Base-by-base conservation (phyloP, 2,329 filamentous ascomycete genomes). In the Aureobasidium sp. region DNA sequence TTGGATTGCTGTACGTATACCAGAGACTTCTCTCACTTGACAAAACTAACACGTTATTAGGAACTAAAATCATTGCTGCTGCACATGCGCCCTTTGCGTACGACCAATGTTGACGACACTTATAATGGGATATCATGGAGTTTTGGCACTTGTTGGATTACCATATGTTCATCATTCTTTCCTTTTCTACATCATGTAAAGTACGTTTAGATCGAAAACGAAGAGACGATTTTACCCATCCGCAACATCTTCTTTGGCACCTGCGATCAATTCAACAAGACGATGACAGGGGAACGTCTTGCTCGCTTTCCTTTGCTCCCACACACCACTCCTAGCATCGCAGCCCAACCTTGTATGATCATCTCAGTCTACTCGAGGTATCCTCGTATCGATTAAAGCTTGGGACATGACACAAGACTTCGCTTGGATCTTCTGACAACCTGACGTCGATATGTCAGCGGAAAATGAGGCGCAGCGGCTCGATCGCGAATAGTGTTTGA, bases 1-100 rank as follows among this genome's bases (percentile, higher is more conserved):
- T 86, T 60, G 82, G 79, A 70, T 68, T 81, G 67, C 75, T 81
- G 76, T 78, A 76, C 72, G 76, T 72, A 75, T 48, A 5, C 7
- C 36, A 26, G 12, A 34, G n/a, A 51, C 20, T 27, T 24, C 17
- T 46, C 48, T 26, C 5, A 3, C 26, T 8, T 24, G 17, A 37
- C 26, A 37, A 47, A 24, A 37, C 62, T 63, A n/a, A 63, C 62
- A 37, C 34, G 29, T n/a, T 13, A n/a, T 32, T 43, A 64, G 63
- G 8, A 64, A 64, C 51, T 64, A 64, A 46, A 61, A 29, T 32
- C 24, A 61, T 44, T 47, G 39, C 52, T 37, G 39, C 52, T 41
- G 29, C 29, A 44, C 51, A 26, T 46, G 57, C 41, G 17, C 24
- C 10, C 2, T 10, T 15, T 32, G 57, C 57, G 55, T 37, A 60